phyloP scores from a whole-genome alignment of 306 rosid species.

The Mimosa bimucronata region DNA sequence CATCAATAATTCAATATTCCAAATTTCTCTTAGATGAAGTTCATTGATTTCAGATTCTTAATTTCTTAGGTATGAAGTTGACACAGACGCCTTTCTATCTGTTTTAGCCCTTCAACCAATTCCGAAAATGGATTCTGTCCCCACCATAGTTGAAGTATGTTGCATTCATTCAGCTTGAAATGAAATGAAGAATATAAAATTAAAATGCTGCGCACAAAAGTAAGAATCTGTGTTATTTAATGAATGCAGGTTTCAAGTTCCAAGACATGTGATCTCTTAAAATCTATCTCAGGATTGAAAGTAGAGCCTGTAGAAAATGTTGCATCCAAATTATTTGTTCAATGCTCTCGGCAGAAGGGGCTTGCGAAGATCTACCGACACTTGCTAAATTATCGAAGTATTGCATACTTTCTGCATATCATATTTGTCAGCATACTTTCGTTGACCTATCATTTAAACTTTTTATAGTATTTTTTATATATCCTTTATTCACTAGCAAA shows the following conservation, averaged over 20 bases:
- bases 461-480: conserved; percentile 1
- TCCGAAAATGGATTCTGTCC: conserved; percentile 76
- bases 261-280: conserved; percentile 82
- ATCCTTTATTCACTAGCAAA: conserved; percentile 26
- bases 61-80: conserved; percentile 84
- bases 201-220: background rate
- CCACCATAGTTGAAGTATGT: conserved; percentile 91
- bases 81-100: conserved; percentile 97
- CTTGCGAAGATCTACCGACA: conserved; percentile 96
- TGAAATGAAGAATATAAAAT: conserved; percentile 4
- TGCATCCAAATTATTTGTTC: conserved; percentile 92
- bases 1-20: conserved; percentile 2
- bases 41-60: conserved; percentile 50
- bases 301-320: conserved; percentile 93
- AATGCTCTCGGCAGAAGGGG: conserved; percentile 98
- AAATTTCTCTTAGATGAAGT: conserved; percentile 36
- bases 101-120: conserved; percentile 96
- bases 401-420: conserved; percentile 30
- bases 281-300: conserved; percentile 83
- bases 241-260: conserved; percentile 86
- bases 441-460: background rate
- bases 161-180: conserved; percentile 29
- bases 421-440: conserved; percentile 23
- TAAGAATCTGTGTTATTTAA: conserved; percentile 35
- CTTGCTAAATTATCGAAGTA: conserved; percentile 93